These are phyloP conservation scores for Phylloporus rhodoxanthus DNA, from an alignment of 768 basidiomycete species.

Conservation along the genomic window DNA sequence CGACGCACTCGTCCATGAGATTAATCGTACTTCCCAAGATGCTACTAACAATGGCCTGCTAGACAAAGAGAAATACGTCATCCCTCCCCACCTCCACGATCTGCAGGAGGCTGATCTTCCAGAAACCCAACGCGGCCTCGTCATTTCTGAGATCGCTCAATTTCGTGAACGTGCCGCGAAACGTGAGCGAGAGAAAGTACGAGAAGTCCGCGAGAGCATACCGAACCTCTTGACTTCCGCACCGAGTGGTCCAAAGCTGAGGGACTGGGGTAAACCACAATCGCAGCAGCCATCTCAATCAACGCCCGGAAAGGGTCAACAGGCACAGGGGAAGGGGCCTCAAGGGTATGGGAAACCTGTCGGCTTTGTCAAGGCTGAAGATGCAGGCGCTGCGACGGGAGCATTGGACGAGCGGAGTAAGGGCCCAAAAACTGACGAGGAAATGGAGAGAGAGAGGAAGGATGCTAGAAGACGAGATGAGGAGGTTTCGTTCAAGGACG, in stretches of 20 bases:
- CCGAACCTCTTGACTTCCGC: slow-evolving; percentile 37
- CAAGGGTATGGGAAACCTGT: slow-evolving; percentile 78
- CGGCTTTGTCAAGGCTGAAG: slow-evolving; percentile 74
- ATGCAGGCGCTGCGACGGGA: slow-evolving; percentile 34
- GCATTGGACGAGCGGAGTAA: slow-evolving; percentile 34
- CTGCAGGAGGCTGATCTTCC: slow-evolving; percentile 95
- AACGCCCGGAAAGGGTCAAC: slow-evolving; percentile 35
- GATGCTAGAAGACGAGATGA: slow-evolving; percentile 72
- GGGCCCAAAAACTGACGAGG: slow-evolving; percentile 73
- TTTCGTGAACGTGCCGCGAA: slow-evolving; percentile 94
- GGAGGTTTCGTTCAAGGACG: slow-evolving; percentile 82
- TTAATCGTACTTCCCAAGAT: slow-evolving; percentile 67
- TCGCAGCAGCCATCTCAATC: slow-evolving; percentile 33
- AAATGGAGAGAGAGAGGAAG: slow-evolving; percentile 76
- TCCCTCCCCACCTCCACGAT: slow-evolving; percentile 95
- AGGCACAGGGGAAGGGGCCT: slow-evolving; percentile 58
- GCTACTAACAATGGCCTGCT: slow-evolving; percentile 68
- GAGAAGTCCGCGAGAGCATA: slow-evolving; percentile 62
- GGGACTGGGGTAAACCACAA: slow-evolving; percentile 69
- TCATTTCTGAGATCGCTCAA: slow-evolving; percentile 93
- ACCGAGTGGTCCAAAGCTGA: slow-evolving; percentile 69
- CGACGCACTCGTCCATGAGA: slow-evolving; percentile 60
- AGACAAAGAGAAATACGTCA: slow-evolving; percentile 82
- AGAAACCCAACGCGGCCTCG: slow-evolving; percentile 85
- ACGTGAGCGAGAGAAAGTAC: slow-evolving; percentile 81